Base-by-base conservation (phyloP, 208 protist species). In the Leishmania arabica region DNA sequence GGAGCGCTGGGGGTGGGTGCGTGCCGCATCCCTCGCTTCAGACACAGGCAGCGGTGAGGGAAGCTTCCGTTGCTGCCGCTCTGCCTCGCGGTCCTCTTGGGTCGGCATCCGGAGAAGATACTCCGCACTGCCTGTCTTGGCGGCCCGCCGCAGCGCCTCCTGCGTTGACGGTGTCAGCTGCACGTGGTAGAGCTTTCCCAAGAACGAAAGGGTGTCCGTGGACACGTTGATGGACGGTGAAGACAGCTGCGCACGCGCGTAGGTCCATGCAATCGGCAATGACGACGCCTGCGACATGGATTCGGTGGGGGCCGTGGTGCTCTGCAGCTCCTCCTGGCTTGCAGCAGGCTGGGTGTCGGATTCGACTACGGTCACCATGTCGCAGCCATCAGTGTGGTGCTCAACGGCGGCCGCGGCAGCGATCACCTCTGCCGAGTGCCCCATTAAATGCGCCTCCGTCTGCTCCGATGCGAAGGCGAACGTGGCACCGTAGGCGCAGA, bases 401-500 rank as follows among this genome's bases (percentile, higher is more conserved):
- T 47, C 76, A 2, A n/a, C 81, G 0, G 51, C 77, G 15, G 47
- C 73, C 5, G 68, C 71, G 7, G 80, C 75, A 15, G 77, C 80
- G 51, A 82, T 66, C 17, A n/a, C 75, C 45, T 79, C 60, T 27
- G 78, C 76, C 1, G 84, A 66, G 64, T 66, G 82, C 54, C 72
- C 42, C 19, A 78, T 58, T 0, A 86, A 74, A 19, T 75, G 75
- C 34, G 19, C 17, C 75, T 69, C 78, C 31, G 82, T 84, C 68
- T 84, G 54, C 65, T 60, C 66, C 13, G 88, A 87, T 24, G 82
- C 85, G 47, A 89, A 89, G 73, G 77, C 65, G 49, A 89, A 88
- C 64, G 79, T 78, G 34, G 83, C 88, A 3, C 80, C 85, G 64
- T 89, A 88, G 70, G 82, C 82, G 47, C 85, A 89, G 31, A 89